phyloP scores from a whole-genome alignment of 768 basidiomycete genomes.

The Boletus huronensis region DNA sequence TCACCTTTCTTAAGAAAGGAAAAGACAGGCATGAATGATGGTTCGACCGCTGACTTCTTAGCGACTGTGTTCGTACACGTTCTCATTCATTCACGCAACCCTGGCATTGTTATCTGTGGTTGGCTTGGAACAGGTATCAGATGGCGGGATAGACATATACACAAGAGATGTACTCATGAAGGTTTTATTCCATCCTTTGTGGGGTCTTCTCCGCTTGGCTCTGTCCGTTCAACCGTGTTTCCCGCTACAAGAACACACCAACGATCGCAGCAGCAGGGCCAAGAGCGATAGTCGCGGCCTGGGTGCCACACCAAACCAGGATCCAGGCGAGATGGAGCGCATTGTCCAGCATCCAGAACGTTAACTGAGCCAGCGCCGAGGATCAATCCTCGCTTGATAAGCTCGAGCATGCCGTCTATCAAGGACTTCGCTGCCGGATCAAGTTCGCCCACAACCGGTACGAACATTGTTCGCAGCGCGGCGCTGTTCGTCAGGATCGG shows the following conservation, averaged over 20 bases:
- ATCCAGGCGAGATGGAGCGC: constrained; percentile 33
- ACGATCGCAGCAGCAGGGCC: constrained; percentile 53
- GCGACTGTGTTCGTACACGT: not conserved
- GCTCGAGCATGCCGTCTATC: constrained; percentile 29
- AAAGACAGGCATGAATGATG: too few relatives aligned
- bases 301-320: constrained; percentile 41
- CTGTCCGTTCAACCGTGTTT: constrained; percentile 31
- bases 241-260: constrained; percentile 49
- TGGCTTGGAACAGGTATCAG: not conserved
- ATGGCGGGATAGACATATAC: not conserved
- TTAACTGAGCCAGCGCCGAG: constrained; percentile 38
- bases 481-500: not conserved
- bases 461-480: constrained; percentile 7
- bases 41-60: too few relatives aligned
- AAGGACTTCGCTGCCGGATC: not conserved
- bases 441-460: not conserved
- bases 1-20: too few relatives aligned
- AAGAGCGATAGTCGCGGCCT: constrained; percentile 38
- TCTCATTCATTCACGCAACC: not conserved
- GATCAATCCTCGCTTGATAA: constrained; percentile 51
- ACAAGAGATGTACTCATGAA: not conserved
- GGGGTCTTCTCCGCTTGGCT: not conserved
- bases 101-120: not conserved
- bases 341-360: constrained; percentile 47
- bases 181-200: not conserved